These are phyloP conservation scores for Rhexocercosporidium sp. DNA, from an alignment of 2,329 filamentous ascomycete genomes.

Conservation along the genomic window DNA sequence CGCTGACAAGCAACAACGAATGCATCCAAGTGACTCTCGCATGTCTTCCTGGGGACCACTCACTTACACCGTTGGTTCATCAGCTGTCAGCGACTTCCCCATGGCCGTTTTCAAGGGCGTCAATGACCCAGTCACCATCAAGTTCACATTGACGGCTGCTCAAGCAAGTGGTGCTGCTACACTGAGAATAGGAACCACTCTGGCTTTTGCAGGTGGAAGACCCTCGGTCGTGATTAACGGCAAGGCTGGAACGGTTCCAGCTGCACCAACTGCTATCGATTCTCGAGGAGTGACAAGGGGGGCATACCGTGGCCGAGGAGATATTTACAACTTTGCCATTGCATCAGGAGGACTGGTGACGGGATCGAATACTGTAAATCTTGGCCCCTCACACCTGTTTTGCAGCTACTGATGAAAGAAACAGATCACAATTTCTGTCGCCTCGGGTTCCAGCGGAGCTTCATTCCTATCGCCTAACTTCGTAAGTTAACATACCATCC, in stretches of 20 bases:
- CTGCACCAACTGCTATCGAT: slow-evolving; percentile 66
- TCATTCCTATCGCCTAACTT: slow-evolving; percentile 64
- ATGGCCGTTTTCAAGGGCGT: slow-evolving; percentile 69
- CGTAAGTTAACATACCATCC: slow-evolving; percentile 40
- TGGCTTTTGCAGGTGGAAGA: slow-evolving; percentile 64
- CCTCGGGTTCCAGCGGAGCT: slow-evolving; percentile 62
- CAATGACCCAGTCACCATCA: slow-evolving; percentile 65
- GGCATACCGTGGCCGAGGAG: slow-evolving; percentile 66
- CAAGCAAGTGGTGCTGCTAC: slow-evolving; percentile 57
- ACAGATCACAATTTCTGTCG: slow-evolving; percentile 59
- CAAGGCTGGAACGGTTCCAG: slow-evolving; percentile 54
- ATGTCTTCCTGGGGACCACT: slow-evolving; percentile 65
- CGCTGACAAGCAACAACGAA: slow-evolving; percentile 68
- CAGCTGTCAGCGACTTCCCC: slow-evolving; percentile 58
- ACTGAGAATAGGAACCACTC: slow-evolving; percentile 67
- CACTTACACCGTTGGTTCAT: slow-evolving; percentile 66
- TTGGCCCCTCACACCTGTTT: background rate
- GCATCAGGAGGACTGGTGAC: slow-evolving; percentile 61
- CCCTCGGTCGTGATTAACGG: slow-evolving; percentile 63
- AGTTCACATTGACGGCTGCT: slow-evolving; percentile 58
- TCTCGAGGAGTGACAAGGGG: slow-evolving; percentile 69
- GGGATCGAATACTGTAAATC: slow-evolving; percentile 60
- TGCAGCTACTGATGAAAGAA: background rate
- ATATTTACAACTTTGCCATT: slow-evolving; percentile 67
- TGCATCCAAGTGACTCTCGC: slow-evolving; percentile 70